Percentiles rank a stretch among this genome's conserved stretches.
These are phyloP conservation scores for Backusella liffmaniae DNA, from an alignment of 192 early-diverging fungal species.

Conservation along the genomic window DNA sequence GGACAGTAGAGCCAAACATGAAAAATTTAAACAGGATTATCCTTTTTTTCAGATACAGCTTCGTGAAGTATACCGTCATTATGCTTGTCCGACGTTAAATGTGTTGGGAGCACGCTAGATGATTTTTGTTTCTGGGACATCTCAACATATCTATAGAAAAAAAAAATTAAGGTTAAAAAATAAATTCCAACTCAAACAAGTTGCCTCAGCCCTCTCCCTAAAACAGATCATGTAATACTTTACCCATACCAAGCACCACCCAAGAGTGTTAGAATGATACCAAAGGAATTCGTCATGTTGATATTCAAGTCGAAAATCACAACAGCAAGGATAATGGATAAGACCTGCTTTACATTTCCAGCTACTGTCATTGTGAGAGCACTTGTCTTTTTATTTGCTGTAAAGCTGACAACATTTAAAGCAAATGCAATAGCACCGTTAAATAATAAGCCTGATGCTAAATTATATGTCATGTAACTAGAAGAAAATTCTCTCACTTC, in stretches of 20 bases:
- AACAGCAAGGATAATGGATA: conserved; percentile 63
- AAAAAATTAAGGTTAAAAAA: neutral
- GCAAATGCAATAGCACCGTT: conserved; percentile 69
- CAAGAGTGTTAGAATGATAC: conserved; percentile 60
- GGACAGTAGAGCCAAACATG: neutral
- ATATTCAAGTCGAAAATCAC: conserved; percentile 60
- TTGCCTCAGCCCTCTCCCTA: conserved; percentile 1
- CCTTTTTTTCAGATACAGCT: neutral
- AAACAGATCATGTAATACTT: neutral
- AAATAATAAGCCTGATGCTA: conserved; percentile 42
- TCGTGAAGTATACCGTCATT: neutral
- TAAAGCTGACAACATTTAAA: conserved; percentile 66
- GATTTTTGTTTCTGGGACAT: neutral
- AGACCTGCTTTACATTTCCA: conserved; percentile 75
- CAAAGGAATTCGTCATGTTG: conserved; percentile 54
- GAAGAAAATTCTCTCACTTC: conserved; percentile 13
- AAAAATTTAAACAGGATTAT: neutral
- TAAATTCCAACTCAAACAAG: neutral
- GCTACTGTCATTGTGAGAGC: conserved; percentile 66
- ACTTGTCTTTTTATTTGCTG: conserved; percentile 63
- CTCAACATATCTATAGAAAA: conserved; percentile 7
- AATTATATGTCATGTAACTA: conserved; percentile 16
- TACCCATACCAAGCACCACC: conserved; percentile 62
- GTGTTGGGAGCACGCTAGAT: neutral
- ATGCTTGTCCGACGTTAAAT: neutral